Evolutionary conservation across 352 stramenopile species (phyloP), one percentile per base, ranked within the genome.

Genomic region (Globisporangium camurandrum): DNA sequence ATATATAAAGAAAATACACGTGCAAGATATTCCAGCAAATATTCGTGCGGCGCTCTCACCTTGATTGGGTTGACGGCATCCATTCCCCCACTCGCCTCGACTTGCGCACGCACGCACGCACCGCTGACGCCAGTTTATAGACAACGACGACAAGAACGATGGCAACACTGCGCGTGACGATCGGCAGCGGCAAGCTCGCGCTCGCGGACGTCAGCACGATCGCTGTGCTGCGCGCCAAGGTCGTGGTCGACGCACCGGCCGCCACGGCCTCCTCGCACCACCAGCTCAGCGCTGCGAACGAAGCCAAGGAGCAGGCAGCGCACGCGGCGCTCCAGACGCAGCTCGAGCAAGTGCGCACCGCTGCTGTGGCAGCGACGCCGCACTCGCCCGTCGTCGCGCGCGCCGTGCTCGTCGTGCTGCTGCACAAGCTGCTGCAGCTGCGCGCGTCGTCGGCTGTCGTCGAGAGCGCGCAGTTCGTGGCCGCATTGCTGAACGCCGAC

Each of bases 181-280:
- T 89, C 51, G 49, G 69, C 46, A 62, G 56, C 48, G 67, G 49
- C 53, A 81, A 77, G 51, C 78, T 89, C 44, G 62, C 63, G 24
- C 54, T 86, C 26, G 69, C 57, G 41, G 75, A 89, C 55, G 61
- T 89, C n/a, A 77, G 69, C 39, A 62, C 73, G 6, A 66, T 86
- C 56, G 75, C 78, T 30, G 73, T 62, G 12, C 55, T 86, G 22
- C 50, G 56, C 47, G 73, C 75, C 11, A 54, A 60, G 5, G 73
- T 87, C 41, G 50, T 44, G 36, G 37, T 71, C 19, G 75, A 86
- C 16, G 40, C 61, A 37, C 47, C 46, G 9, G 41, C 40, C 8
- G 23, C 36, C 12, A 16, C 37, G 26, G 19, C 46, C 12, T 24
- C 19, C n/a, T 45, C n/a, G 10, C 39, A 22, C 23, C 46, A 43